Conservation (phyloP, 139 green algal genomes). For the Micractinium conductrix region DNA sequence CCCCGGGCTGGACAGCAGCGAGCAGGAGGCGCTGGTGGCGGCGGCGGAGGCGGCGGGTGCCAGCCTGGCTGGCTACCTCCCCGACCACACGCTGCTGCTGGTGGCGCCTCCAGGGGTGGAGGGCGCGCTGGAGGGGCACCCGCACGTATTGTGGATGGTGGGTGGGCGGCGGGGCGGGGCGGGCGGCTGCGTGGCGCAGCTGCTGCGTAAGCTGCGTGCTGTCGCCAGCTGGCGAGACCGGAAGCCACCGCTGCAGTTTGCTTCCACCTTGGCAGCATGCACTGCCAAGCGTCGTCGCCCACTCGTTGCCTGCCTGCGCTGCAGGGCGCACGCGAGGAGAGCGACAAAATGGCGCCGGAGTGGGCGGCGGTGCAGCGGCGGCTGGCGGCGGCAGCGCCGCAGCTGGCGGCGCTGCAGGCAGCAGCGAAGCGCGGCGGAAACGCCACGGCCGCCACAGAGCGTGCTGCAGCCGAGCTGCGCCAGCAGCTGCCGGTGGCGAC, state of each 20-base stretch:
- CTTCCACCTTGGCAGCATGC: background rate
- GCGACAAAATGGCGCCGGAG: conserved; percentile 44
- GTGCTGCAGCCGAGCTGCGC: background rate
- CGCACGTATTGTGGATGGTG: conserved; percentile 31
- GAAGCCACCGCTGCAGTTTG: background rate
- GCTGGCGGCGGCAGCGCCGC: too few relatives aligned
- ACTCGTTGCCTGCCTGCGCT: background rate
- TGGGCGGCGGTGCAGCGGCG: too few relatives aligned
- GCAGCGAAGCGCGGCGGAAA: too few relatives aligned
- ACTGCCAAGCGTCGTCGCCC: background rate
- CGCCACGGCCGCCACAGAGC: too few relatives aligned
- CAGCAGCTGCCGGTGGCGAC: background rate
- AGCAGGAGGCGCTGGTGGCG: background rate
- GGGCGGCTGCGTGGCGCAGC: background rate
- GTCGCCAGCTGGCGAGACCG: background rate
- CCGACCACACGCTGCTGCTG: conserved; percentile 38
- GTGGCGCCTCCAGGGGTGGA: conserved; percentile 10
- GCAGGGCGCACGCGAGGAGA: conserved; percentile 4
- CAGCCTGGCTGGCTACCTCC: conserved; percentile 32
- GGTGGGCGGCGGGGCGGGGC: background rate
- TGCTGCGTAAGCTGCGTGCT: background rate
- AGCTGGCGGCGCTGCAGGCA: conserved; percentile 16
- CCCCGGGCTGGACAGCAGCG: background rate
- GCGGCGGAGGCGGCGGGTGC: background rate
- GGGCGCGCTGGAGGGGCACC: background rate